Evolutionary conservation across 371 early-diverging fungal species (phyloP), one percentile per base, ranked within the genome.

Genomic region (Rhizomucor miehei): DNA sequence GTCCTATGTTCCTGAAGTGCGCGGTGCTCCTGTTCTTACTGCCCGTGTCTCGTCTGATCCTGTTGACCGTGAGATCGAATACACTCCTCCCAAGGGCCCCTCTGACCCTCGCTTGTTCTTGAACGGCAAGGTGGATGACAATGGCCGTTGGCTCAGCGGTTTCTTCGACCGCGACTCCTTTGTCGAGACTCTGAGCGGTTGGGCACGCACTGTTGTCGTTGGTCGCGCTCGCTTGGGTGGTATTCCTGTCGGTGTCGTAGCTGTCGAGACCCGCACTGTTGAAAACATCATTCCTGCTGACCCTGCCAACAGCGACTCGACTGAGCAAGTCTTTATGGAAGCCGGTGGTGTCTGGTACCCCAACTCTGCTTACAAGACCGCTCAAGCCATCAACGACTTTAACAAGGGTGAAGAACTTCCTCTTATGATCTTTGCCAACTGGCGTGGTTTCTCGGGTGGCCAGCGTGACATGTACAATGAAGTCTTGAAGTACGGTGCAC

Each of bases 391-490:
- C 76, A 86, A 89, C 58, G 97, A 99, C 76, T 97, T 99, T 63
- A 96, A 97, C 86, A 89, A 94, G 66, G 97, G 97, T 71, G 99
- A 99, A 75, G 93, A 93, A 63, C 82, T 99, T 56, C 97, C 98
- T 16, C 74, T 99, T 69, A 90, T 99, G 69, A 91, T 99, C 75
- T 94, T 99, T 83, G 99, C 98, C 75, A 98, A 99, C 91, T 99
- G 98, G 98, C 94, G 98, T 81, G 99, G 99, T 52, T 99, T 99
- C 88, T 91, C 91, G 41, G 99, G 99, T 58, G 98, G 99, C 52
- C 96, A 97, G 73, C 92, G 90, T 63, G 99, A 99, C 74, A 98
- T 99, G 98, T 96, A 87, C 84, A 89, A 96, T 65, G 97, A 95
- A 72, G 85, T 99, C 2, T 82, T 99, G 53, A 97, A 99, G 75